Evolutionary conservation across 495 filamentous ascomycete genomes (phyloP).

Genomic region (Cercophora scortea): DNA sequence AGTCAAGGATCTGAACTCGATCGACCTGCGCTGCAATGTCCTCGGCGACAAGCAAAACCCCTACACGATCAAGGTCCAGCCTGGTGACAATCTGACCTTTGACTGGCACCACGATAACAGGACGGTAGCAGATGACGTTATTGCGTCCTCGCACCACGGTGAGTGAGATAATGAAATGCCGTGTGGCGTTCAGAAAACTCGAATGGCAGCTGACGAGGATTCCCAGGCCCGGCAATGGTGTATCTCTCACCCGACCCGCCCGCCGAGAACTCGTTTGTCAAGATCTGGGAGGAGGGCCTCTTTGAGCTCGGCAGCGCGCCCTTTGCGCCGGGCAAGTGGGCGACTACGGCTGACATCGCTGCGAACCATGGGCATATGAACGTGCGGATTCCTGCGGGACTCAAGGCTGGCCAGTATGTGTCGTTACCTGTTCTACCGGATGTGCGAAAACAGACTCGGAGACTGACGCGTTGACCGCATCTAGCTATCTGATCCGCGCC

Average conservation of each 20-base stretch:
- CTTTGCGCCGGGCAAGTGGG: constrained; percentile 24
- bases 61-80: constrained; percentile 31
- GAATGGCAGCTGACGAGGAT: background rate
- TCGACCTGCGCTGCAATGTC: constrained; percentile 40
- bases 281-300: constrained; percentile 38
- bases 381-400: constrained; percentile 30
- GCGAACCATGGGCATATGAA: constrained; percentile 34
- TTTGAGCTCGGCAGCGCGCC: constrained; percentile 16
- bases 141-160: constrained; percentile 35
- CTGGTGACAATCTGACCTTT: constrained; percentile 38
- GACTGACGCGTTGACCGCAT: background rate
- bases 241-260: constrained; percentile 41
- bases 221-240: constrained; percentile 26
- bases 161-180: constrained; percentile 1
- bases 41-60: constrained; percentile 30
- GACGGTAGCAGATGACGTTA: constrained; percentile 31
- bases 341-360: constrained; percentile 32
- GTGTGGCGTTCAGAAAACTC: background rate
- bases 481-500: constrained; percentile 34
- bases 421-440: background rate
- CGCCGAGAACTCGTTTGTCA: constrained; percentile 38
- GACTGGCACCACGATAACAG: constrained; percentile 34
- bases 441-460: background rate
- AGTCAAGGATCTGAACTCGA: constrained; percentile 34
- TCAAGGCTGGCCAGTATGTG: constrained; percentile 34